Percentiles rank a stretch among this genome's conserved stretches.
Evolutionary conservation across 306 rosid genomes (phyloP).

Genomic region (Malus sylvestris): DNA sequence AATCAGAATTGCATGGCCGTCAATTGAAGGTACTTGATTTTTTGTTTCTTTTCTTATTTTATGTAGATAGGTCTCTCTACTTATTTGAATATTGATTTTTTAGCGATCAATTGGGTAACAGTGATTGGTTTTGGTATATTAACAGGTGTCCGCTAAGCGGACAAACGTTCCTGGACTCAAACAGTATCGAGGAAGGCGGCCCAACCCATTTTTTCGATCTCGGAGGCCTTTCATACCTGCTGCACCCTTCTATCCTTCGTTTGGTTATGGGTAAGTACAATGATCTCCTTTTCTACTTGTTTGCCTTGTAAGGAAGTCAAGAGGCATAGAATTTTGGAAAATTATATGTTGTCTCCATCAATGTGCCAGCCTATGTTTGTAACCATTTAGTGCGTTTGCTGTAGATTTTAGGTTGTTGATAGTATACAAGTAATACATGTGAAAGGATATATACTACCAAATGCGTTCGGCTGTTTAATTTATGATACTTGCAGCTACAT

Average conservation of each 20-base stretch:
- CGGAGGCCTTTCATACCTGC: conserved; percentile 84
- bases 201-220: conserved; percentile 45
- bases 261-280: conserved; percentile 72
- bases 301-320: background rate
- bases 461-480: background rate
- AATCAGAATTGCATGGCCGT: conserved; percentile 96
- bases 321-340: background rate
- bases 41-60: background rate
- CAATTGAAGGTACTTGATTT: conserved; percentile 70
- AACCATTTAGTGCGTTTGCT: background rate
- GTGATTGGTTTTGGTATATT: conserved; percentile 20
- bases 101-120: conserved; percentile 10
- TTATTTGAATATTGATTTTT: conserved; percentile 14
- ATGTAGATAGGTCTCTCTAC: background rate
- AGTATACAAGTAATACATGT: background rate
- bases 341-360: background rate
- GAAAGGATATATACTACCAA: background rate
- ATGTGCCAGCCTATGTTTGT: background rate
- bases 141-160: conserved; percentile 92
- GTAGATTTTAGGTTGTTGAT: background rate
- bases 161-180: conserved; percentile 95
- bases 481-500: background rate
- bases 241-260: conserved; percentile 62
- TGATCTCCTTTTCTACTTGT: background rate
- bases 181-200: conserved; percentile 81